A percentile compares a stretch with the other conserved stretches of the same genome.
phyloP scores from a whole-genome alignment of 768 basidiomycete genomes.

The Sarcodon aspratus region DNA sequence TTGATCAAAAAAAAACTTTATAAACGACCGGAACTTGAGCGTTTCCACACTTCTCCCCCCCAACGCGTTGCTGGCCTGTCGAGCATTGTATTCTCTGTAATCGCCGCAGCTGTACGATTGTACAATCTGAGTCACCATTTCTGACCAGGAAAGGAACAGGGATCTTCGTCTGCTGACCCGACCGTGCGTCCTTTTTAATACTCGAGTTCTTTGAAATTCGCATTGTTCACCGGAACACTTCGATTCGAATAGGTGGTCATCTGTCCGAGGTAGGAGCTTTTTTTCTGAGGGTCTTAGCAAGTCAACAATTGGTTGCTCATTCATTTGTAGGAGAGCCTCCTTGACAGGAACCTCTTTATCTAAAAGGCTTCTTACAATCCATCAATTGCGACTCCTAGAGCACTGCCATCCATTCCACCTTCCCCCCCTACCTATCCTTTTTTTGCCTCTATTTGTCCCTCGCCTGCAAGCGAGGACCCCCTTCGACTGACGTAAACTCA shows the following conservation, averaged over 20 bases:
- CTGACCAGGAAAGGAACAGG: constrained; percentile 66
- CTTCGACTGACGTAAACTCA: constrained; percentile 40
- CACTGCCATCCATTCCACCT: constrained; percentile 4
- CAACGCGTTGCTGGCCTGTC: neutral
- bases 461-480: constrained; percentile 65
- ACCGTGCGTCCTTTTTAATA: constrained; percentile 35
- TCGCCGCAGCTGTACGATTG: constrained; percentile 23
- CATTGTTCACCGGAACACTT: constrained; percentile 5
- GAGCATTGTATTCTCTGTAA: constrained; percentile 9
- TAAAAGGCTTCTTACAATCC: constrained; percentile 1
- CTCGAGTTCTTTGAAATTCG: constrained; percentile 3
- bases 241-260: constrained; percentile 51
- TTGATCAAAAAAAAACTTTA: constrained; percentile 4
- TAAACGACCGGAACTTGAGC: neutral
- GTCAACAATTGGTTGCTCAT: constrained; percentile 2
- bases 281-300: neutral
- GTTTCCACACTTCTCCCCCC: neutral
- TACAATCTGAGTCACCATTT: constrained; percentile 44
- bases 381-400: constrained; percentile 3
- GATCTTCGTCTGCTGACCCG: constrained; percentile 79
- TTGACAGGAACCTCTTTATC: constrained; percentile 32
- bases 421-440: constrained; percentile 4
- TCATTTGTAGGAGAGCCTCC: constrained; percentile 61
- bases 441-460: constrained; percentile 37
- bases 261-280: constrained; percentile 46